Evolutionary conservation across 257 asterid genomes (phyloP).

Genomic region (Anisodus acutangulus): DNA sequence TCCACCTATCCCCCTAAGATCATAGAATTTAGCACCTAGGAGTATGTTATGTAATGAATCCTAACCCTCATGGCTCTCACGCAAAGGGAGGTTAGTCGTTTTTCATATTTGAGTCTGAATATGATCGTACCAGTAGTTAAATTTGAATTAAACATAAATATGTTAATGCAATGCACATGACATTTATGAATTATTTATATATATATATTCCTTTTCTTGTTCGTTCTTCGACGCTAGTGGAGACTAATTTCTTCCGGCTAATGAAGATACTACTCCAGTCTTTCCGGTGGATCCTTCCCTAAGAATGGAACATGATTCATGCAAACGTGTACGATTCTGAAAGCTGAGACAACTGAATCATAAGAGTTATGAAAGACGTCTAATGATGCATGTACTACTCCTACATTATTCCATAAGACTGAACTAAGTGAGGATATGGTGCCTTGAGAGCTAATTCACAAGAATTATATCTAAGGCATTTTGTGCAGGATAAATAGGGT

Average conservation of each 20-base stretch:
- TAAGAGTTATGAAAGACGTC: background rate
- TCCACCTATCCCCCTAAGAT: background rate
- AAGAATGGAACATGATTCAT: background rate
- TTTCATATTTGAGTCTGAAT: background rate
- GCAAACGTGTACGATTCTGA: background rate
- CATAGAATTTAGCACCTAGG: background rate
- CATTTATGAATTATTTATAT: background rate
- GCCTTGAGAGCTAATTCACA: background rate
- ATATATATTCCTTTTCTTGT: too few species aligned
- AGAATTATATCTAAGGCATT: background rate
- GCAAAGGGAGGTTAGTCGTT: background rate
- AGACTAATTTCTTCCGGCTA: too few species aligned
- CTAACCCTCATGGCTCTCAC: background rate
- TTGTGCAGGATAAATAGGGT: too few species aligned
- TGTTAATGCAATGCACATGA: background rate
- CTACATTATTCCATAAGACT: background rate
- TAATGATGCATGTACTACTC: background rate
- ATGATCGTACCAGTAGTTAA: background rate
- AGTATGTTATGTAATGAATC: background rate
- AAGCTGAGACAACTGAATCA: background rate
- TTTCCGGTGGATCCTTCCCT: too few species aligned
- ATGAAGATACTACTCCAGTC: too few species aligned
- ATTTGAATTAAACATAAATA: background rate
- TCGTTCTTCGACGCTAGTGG: too few species aligned
- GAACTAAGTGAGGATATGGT: background rate